Percentiles rank a stretch among this genome's conserved stretches.
These are phyloP conservation scores for Sphagnum magellanicum DNA, from an alignment of 228 moss, liverwort and hornwort genomes.

Conservation along the genomic window DNA sequence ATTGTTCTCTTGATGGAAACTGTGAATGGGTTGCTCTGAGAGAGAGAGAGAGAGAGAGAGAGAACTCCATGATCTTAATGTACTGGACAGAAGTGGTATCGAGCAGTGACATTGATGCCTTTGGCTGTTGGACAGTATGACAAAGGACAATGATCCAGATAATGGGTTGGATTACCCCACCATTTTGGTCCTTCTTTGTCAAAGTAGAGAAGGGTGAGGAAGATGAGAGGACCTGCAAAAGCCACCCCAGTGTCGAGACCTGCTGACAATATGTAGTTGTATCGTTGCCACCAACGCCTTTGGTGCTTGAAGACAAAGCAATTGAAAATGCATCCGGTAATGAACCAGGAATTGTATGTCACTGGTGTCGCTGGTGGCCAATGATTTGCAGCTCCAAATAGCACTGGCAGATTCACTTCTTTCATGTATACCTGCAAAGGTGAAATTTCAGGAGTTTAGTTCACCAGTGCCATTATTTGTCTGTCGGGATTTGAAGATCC, in stretches of 20 bases:
- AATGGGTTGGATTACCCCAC: slow-evolving; percentile 31
- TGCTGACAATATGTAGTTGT: slow-evolving; percentile 35
- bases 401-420: slow-evolving; percentile 29
- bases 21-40: no score
- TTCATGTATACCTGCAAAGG: slow-evolving; percentile 15
- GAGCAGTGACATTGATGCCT: slow-evolving; percentile 25
- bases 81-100: slow-evolving; percentile 28
- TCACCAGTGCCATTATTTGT: not conserved
- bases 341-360: slow-evolving; percentile 34
- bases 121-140: slow-evolving; percentile 29
- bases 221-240: slow-evolving; percentile 28
- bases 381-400: slow-evolving; percentile 29
- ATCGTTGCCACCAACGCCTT: slow-evolving; percentile 36
- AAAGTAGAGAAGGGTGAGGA: slow-evolving; percentile 24
- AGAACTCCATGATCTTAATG: slow-evolving; percentile 3
- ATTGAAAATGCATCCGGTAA: slow-evolving; percentile 34
- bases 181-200: slow-evolving; percentile 18
- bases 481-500: not conserved
- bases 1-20: no score
- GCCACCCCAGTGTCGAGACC: slow-evolving; percentile 34
- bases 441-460: not conserved
- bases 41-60: no score
- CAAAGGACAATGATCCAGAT: slow-evolving; percentile 29
- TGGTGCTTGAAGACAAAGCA: slow-evolving; percentile 30
- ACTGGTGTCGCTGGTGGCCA: slow-evolving; percentile 42